These are phyloP conservation scores for Kluyveromyces sp. DNA, from an alignment of 1,139 yeast genomes.

Conservation along the genomic window DNA sequence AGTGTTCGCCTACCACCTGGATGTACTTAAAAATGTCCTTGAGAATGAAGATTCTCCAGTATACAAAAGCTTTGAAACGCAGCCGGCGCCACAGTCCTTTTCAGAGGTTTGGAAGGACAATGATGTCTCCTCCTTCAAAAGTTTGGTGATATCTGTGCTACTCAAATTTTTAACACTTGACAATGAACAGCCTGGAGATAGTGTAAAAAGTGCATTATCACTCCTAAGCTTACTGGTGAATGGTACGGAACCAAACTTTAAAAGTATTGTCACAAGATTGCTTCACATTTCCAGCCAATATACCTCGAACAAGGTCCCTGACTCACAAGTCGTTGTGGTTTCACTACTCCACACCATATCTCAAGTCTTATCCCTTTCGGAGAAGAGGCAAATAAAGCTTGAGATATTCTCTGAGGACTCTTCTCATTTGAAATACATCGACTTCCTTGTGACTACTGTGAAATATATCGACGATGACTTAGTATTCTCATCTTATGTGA, in stretches of 20 bases:
- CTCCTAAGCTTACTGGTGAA: conserved; percentile 42
- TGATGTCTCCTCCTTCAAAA: conserved; percentile 57
- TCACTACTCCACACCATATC: conserved; percentile 29
- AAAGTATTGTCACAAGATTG: conserved; percentile 33
- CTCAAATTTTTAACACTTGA: conserved; percentile 38
- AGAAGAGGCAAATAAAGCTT: conserved; percentile 25
- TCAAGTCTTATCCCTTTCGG: conserved; percentile 28
- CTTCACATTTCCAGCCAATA: conserved; percentile 31
- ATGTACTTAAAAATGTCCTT: conserved; percentile 46
- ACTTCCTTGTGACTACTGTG: conserved; percentile 30
- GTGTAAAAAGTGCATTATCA: conserved; percentile 36
- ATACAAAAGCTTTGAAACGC: conserved; percentile 45
- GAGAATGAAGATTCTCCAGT: conserved; percentile 39
- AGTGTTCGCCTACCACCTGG: conserved; percentile 51
- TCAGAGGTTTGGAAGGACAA: conserved; percentile 34
- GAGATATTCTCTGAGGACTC: conserved; percentile 30
- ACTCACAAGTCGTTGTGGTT: conserved; percentile 29
- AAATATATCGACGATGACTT: conserved; percentile 27
- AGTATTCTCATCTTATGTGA: conserved; percentile 29
- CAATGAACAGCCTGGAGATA: conserved; percentile 28
- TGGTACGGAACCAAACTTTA: conserved; percentile 51
- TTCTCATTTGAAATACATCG: conserved; percentile 31
- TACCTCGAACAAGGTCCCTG: conserved; percentile 21
- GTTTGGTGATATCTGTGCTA: conserved; percentile 44
- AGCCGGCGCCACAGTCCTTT: conserved; percentile 45